A percentile compares a stretch with the other conserved stretches of the same genome.
Evolutionary conservation across 176 grass and related monocot genomes (phyloP).

Genomic region (Poa annua): DNA sequence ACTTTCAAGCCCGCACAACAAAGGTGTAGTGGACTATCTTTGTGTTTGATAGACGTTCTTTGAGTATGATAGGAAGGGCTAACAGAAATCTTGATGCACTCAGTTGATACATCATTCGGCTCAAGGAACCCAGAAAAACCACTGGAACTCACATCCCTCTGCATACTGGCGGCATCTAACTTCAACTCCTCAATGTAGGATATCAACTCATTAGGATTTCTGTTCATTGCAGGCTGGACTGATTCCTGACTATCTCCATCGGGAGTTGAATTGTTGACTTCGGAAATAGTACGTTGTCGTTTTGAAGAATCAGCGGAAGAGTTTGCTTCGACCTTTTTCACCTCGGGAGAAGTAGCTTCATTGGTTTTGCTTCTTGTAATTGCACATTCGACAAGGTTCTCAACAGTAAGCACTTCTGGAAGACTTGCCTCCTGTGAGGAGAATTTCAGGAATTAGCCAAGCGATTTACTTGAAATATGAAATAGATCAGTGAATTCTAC

Average conservation of each 20-base stretch:
- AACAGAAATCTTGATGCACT: conserved; percentile 60
- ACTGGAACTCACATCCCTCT: conserved; percentile 55
- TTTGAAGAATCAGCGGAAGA: conserved; percentile 51
- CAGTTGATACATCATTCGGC: conserved; percentile 55
- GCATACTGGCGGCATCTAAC: conserved; percentile 43
- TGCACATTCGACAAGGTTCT: conserved; percentile 61
- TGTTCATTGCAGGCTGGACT: conserved; percentile 34
- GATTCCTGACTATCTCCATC: conserved; percentile 41
- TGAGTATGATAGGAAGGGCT: conserved; percentile 49
- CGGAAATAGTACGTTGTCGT: conserved; percentile 39
- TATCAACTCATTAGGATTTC: conserved; percentile 53
- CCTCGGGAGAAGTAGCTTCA: conserved; percentile 42
- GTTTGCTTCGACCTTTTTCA: conserved; percentile 17
- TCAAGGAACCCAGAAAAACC: conserved; percentile 64
- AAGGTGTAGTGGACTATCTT: conserved; percentile 63
- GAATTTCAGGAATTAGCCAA: conserved; percentile 41
- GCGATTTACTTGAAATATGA: conserved; percentile 11
- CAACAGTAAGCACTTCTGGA: conserved; percentile 67
- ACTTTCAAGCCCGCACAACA: conserved; percentile 58
- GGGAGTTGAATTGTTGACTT: not conserved
- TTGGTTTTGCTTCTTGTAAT: conserved; percentile 51
- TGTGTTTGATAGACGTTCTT: conserved; percentile 55
- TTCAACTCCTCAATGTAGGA: conserved; percentile 67
- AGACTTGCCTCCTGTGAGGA: conserved; percentile 83
- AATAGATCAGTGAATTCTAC: conserved; percentile 30